Conservation (phyloP, 441 rosid genomes). For the Corymbia calophylla region DNA sequence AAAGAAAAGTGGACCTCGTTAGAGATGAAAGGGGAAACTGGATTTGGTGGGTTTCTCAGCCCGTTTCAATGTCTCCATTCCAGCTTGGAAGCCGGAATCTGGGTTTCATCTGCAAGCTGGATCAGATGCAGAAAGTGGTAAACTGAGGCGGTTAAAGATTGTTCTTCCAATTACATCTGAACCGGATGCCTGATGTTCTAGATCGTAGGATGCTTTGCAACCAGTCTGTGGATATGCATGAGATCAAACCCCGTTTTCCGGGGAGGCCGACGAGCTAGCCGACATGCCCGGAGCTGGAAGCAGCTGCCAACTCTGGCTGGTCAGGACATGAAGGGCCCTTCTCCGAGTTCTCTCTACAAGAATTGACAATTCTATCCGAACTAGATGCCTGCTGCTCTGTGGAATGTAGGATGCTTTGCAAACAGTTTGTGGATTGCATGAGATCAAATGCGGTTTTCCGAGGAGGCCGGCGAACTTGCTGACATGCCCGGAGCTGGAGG, state of each 20-base stretch:
- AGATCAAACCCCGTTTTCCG: not conserved
- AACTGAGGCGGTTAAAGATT: rapidly evolving
- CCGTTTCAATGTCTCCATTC: not conserved
- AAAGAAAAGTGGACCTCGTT: not conserved
- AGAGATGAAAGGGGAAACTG: not conserved
- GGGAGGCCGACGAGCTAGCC: not conserved
- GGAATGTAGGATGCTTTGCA: not conserved
- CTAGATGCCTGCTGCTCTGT: not conserved
- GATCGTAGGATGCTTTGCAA: not conserved
- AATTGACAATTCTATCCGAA: not conserved
- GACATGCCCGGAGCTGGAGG: not conserved
- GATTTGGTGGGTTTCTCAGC: not conserved
- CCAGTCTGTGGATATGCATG: not conserved
- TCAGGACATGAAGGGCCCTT: not conserved
- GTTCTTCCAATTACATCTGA: not conserved
- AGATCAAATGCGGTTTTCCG: not conserved
- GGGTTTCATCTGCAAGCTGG: not conserved
- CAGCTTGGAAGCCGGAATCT: not conserved
- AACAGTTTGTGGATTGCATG: not conserved
- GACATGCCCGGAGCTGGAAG: not conserved
- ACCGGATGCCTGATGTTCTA: not conserved
- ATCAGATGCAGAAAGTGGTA: not conserved
- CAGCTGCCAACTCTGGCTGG: not conserved
- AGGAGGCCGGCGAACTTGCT: not conserved
- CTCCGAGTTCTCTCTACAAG: not conserved